A percentile compares a stretch with the other conserved stretches of the same genome.
Conservation (phyloP, 306 rosid species). For the Cercis canadensis region DNA sequence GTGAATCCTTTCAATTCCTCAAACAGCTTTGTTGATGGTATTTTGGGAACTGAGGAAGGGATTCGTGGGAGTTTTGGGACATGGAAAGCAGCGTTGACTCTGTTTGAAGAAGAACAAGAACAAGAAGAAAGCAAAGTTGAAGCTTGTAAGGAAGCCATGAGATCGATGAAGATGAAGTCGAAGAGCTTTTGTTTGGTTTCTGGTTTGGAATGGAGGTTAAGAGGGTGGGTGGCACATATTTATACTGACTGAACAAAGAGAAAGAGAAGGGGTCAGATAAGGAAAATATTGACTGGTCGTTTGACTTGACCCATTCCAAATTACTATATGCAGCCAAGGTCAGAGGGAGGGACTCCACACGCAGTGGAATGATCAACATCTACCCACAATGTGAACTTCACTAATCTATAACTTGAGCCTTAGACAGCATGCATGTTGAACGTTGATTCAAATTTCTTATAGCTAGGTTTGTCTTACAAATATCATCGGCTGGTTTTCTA, state of each 20-base stretch:
- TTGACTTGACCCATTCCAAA: not conserved
- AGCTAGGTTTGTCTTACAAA: not conserved
- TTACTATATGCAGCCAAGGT: no score
- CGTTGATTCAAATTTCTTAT: no score
- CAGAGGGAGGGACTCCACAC: no score
- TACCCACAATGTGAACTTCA: no score
- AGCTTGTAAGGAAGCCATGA: constrained; percentile 51
- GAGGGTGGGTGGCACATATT: not conserved
- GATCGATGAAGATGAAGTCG: not conserved
- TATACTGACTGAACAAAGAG: not conserved
- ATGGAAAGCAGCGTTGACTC: constrained; percentile 45
- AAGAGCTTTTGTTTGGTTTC: no score
- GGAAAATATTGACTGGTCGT: constrained; percentile 40
- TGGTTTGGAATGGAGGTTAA: no score
- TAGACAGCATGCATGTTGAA: no score
- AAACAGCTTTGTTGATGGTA: constrained; percentile 28
- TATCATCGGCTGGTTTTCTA: not conserved
- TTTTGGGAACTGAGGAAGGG: constrained; percentile 31
- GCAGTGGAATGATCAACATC: no score
- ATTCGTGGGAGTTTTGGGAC: constrained; percentile 46
- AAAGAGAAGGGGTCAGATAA: not conserved
- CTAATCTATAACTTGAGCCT: no score
- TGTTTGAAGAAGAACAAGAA: constrained; percentile 31
- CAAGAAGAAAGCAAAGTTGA: constrained; percentile 39
- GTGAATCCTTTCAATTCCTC: constrained; percentile 39